Conservation (phyloP, 2,329 filamentous ascomycete genomes). For the Parascedosporium putredinis region DNA sequence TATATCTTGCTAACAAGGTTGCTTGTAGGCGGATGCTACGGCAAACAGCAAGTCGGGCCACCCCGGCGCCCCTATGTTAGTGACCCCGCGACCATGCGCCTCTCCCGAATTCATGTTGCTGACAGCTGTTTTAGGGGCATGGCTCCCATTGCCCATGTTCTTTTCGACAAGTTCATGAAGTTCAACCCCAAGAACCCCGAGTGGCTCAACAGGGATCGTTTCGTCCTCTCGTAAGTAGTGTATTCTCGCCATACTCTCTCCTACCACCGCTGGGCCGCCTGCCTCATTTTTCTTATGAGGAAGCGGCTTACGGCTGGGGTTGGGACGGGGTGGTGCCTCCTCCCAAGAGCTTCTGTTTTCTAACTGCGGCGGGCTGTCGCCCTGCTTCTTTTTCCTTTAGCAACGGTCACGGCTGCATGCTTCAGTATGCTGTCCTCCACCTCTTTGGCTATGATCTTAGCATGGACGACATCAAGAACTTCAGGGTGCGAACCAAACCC, state of each 20-base stretch:
- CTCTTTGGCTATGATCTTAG: constrained; percentile 82
- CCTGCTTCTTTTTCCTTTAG: no score
- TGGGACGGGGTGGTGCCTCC: background rate
- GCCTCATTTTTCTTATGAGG: background rate
- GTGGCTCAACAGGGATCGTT: constrained; percentile 96
- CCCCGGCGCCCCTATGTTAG: constrained; percentile 92
- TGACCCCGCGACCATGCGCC: constrained; percentile 12
- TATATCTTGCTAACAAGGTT: constrained; percentile 15
- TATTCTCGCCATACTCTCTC: no score
- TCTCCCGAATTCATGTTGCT: constrained; percentile 15
- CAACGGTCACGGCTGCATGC: constrained; percentile 98
- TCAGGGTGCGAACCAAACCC: constrained; percentile 62
- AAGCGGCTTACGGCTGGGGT: background rate
- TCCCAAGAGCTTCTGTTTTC: background rate
- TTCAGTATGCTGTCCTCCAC: constrained; percentile 96
- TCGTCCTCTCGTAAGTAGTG: constrained; percentile 96
- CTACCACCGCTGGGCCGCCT: background rate
- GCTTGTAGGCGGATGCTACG: constrained; percentile 84
- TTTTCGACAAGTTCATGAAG: constrained; percentile 98
- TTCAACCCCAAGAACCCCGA: constrained; percentile 99
- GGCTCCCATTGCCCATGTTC: constrained; percentile 91
- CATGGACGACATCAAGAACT: constrained; percentile 88
- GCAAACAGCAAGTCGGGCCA: constrained; percentile 93
- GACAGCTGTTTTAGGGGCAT: constrained; percentile 47
- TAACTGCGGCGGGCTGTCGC: no score